Evolutionary conservation across 2,329 filamentous ascomycete genomes (phyloP), one percentile per base, ranked within the genome.

Genomic region (Penicillium corylophilum): DNA sequence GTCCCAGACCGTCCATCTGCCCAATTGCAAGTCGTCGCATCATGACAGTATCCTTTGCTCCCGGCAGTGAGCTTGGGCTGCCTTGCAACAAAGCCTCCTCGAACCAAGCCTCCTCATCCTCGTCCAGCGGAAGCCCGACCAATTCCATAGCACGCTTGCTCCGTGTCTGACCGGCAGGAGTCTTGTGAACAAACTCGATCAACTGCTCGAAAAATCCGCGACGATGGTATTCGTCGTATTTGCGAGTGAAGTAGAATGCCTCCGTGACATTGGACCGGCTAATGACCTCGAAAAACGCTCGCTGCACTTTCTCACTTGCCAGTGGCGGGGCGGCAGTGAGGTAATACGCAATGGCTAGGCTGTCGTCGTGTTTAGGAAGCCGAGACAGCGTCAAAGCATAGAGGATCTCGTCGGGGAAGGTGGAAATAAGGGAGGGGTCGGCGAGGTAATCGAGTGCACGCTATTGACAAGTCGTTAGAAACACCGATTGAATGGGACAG

Each of bases 401-500:
- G 60, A 94, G 79, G 46, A 95, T 92, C 55, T 95, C 88, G 71
- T 94, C 89, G 50, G 88, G 82, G 64, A 94, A 95, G 48, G 90
- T 90, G 31, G 88, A 85, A 18, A 87, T 84, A 4, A 95, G 79
- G 1, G 87, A 89, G 0, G 90, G 90, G 63, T 94, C 87, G 4
- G 89, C 86, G 13, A 95, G 81, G 66, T 87, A 85, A 61, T 90
- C 85, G 24, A 95, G 78, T 2, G 90, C 89, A 57, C 76, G 73
- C 81, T 88, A 53, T 51, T 39, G 40, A 31, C 13, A 23, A 10
- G 29, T 41, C 33, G 45, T 38, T 38, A 38, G 35, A 13, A 20
- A 35, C 16, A 20, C 6, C 10, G 5, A 38, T 38, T 28, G 39
- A 23, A 41, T 38, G 36, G 31, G 29, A 41, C n/a, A 16, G 5